Evolutionary conservation across 306 rosid genomes (phyloP).

Genomic region (Cicer bijugum): DNA sequence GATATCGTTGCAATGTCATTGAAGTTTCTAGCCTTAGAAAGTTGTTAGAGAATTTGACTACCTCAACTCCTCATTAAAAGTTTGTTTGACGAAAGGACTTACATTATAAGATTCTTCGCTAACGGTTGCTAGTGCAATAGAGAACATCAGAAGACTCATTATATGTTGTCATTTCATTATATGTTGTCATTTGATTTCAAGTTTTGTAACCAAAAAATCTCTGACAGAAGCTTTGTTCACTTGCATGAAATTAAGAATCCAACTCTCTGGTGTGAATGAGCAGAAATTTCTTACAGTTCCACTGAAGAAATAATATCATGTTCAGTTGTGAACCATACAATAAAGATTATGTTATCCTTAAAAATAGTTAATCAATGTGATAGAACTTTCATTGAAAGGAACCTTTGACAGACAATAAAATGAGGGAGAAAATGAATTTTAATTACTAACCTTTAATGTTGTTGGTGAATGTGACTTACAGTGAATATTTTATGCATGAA

Average conservation of each 20-base stretch:
- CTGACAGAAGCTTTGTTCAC: background rate
- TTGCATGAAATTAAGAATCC: constrained; percentile 10
- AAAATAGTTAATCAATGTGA: constrained; percentile 16
- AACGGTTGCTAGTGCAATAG: background rate
- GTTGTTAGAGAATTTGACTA: constrained; percentile 19
- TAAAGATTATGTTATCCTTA: constrained; percentile 13
- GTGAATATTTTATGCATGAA: constrained; percentile 48
- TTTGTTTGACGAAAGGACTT: background rate
- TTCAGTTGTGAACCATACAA: background rate
- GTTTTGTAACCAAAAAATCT: background rate
- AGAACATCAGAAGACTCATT: background rate
- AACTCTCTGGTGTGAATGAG: background rate
- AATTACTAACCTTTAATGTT: constrained; percentile 25
- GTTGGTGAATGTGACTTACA: constrained; percentile 31
- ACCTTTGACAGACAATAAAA: too few relatives aligned
- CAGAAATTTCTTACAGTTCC: constrained; percentile 23
- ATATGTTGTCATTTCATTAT: background rate
- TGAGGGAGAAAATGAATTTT: constrained; percentile 8
- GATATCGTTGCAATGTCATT: constrained; percentile 19
- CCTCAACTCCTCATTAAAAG: background rate
- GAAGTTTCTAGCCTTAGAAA: background rate
- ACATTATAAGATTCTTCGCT: constrained; percentile 4
- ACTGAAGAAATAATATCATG: background rate
- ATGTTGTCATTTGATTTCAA: constrained; percentile 23
- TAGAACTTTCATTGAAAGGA: background rate